phyloP scores from a whole-genome alignment of 495 filamentous ascomycete species.

The Penicillium paxilli region DNA sequence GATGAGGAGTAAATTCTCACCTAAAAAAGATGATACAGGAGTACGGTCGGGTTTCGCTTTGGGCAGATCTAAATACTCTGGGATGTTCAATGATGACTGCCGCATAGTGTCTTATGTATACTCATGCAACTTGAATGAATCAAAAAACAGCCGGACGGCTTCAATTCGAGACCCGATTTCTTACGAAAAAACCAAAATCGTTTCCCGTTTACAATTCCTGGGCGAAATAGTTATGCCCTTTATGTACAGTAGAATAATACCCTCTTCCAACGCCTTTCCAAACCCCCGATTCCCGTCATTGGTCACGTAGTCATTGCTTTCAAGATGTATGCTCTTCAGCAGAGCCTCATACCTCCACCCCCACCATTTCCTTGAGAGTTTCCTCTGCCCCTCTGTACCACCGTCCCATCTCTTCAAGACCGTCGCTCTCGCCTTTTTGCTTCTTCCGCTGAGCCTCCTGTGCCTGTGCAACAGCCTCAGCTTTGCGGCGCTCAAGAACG shows the following conservation, averaged over 20 bases:
- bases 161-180: slow-evolving; percentile 35
- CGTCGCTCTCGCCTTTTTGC: slow-evolving; percentile 72
- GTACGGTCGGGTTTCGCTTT: slow-evolving; percentile 48
- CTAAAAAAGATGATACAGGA: slow-evolving; percentile 31
- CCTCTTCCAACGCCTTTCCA: slow-evolving; percentile 26
- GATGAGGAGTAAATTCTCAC: slow-evolving; percentile 70
- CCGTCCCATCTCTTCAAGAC: slow-evolving; percentile 77
- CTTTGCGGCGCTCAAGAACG: slow-evolving; percentile 69
- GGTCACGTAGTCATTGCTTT: slow-evolving; percentile 11
- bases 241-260: slow-evolving; percentile 14
- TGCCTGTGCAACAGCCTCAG: slow-evolving; percentile 66
- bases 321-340: not conserved
- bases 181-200: not conserved
- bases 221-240: not conserved
- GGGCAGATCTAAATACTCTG: slow-evolving; percentile 32
- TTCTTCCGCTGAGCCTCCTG: slow-evolving; percentile 78
- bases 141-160: slow-evolving; percentile 39
- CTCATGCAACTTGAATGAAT: slow-evolving; percentile 46
- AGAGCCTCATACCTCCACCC: slow-evolving; percentile 31
- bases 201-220: slow-evolving; percentile 5
- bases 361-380: slow-evolving; percentile 67
- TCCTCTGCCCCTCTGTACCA: slow-evolving; percentile 77
- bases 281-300: slow-evolving; percentile 22
- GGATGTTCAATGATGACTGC: slow-evolving; percentile 46
- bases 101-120: slow-evolving; percentile 47